phyloP scores from a whole-genome alignment of 345 rosid genomes.

The Linum tenue region DNA sequence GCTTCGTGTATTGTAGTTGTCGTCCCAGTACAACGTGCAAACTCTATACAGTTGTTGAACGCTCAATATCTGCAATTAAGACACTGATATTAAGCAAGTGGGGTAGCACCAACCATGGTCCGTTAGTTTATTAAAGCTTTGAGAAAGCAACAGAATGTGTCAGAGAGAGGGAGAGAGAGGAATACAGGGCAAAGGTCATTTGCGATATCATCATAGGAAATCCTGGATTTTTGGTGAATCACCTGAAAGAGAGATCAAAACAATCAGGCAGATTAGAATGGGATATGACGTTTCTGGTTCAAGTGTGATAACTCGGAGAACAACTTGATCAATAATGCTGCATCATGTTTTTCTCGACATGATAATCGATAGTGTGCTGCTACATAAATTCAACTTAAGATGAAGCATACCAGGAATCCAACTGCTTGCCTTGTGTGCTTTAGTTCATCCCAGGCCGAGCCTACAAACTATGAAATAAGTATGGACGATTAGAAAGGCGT shows the following conservation, averaged over 20 bases:
- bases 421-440: constrained; percentile 4
- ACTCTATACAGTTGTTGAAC: constrained; percentile 18
- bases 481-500: not conserved
- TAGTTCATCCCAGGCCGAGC: constrained; percentile 4
- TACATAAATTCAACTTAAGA: not conserved
- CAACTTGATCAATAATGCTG: not conserved
- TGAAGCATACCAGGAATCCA: constrained; percentile 4
- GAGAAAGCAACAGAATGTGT: not conserved
- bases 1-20: constrained; percentile 15
- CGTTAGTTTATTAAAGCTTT: not conserved
- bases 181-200: constrained; percentile 27
- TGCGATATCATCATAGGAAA: constrained; percentile 19
- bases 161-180: constrained; percentile 2
- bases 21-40: constrained; percentile 22
- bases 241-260: constrained; percentile 12
- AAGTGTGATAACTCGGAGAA: not conserved
- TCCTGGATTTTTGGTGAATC: constrained; percentile 20
- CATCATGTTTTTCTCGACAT: not conserved
- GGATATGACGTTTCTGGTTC: not conserved
- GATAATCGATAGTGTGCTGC: not conserved
- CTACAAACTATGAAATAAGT: not conserved
- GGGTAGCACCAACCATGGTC: not conserved
- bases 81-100: not conserved
- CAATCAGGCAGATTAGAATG: not conserved
- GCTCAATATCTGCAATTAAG: constrained; percentile 15